phyloP scores from a whole-genome alignment of 331 rosid species.

The Quercus phellos region DNA sequence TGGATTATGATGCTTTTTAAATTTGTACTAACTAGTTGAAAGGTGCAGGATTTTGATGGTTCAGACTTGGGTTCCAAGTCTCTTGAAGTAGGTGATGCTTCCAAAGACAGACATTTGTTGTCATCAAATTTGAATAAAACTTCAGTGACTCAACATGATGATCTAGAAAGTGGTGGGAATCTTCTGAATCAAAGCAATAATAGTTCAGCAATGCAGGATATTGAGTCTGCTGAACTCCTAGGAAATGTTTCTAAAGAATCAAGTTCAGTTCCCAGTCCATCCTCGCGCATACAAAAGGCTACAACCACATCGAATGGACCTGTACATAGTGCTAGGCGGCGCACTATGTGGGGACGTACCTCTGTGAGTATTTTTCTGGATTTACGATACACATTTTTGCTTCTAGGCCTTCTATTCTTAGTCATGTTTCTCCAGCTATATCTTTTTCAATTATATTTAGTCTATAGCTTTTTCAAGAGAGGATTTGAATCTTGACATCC shows the following conservation, averaged over 20 bases:
- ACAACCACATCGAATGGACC: conserved; percentile 45
- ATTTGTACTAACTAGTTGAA: conserved; percentile 2
- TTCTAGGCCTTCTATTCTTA: conserved; percentile 14
- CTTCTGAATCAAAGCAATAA: conserved; percentile 22
- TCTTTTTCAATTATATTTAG: conserved; percentile 3
- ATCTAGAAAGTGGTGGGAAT: conserved; percentile 26
- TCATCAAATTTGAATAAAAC: conserved; percentile 35
- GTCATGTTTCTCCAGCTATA: conserved; percentile 5
- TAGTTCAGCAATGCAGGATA: conserved; percentile 26
- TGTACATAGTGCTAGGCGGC: conserved; percentile 26
- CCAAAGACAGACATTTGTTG: conserved; percentile 22
- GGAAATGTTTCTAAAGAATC: conserved; percentile 28
- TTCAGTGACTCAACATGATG: conserved; percentile 31
- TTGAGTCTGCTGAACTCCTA: conserved; percentile 26
- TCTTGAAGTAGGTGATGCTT: conserved; percentile 32
- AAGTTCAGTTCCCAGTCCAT: conserved; percentile 27
- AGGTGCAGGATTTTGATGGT: conserved; percentile 55
- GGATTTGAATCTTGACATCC: conserved; percentile 1
- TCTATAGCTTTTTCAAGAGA: not conserved
- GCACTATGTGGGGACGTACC: conserved; percentile 57
- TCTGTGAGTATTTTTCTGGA: conserved; percentile 57
- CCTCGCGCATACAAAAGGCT: conserved; percentile 45
- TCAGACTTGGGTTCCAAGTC: conserved; percentile 39
- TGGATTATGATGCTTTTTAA: not conserved
- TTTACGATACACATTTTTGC: conserved; percentile 1